These are phyloP conservation scores for Crithidia sp. DNA, from an alignment of 208 protist species.

Conservation along the genomic window DNA sequence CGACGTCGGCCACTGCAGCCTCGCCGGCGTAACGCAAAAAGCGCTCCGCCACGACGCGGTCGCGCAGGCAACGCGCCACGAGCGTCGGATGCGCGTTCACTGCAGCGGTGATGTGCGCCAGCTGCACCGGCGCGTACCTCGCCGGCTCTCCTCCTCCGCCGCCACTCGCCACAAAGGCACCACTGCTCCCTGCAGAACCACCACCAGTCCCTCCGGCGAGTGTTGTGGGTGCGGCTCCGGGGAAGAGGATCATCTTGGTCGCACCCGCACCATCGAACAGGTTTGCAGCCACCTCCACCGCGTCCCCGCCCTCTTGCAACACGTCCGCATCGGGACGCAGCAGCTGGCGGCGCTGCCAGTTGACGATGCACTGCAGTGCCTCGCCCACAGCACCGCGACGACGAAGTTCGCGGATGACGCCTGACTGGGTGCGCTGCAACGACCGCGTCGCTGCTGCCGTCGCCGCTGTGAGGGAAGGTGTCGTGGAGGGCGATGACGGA, in stretches of 20 bases:
- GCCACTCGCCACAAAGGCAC: background rate
- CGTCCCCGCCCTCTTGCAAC: background rate
- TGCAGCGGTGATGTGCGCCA: constrained; percentile 9
- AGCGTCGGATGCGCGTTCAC: constrained; percentile 32
- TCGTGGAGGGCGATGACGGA: background rate
- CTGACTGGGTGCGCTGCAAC: constrained; percentile 17
- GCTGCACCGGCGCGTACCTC: constrained; percentile 12
- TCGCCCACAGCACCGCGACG: constrained; percentile 33
- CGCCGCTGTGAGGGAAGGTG: background rate
- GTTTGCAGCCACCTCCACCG: background rate
- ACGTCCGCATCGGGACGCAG: constrained; percentile 12
- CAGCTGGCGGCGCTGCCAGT: constrained; percentile 64
- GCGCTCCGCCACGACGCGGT: constrained; percentile 48
- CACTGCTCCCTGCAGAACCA: background rate
- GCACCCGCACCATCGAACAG: constrained; percentile 52
- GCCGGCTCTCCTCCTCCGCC: background rate
- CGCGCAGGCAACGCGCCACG: constrained; percentile 52
- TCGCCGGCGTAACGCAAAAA: constrained; percentile 47
- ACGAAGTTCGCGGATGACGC: constrained; percentile 33
- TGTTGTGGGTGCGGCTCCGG: background rate
- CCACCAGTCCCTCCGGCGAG: background rate
- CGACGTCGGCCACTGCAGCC: constrained; percentile 21
- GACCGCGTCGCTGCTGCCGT: background rate
- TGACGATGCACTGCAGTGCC: constrained; percentile 66
- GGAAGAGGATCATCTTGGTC: constrained; percentile 39